Base-by-base conservation (phyloP, 768 basidiomycete species). In the Russula brevipes region DNA sequence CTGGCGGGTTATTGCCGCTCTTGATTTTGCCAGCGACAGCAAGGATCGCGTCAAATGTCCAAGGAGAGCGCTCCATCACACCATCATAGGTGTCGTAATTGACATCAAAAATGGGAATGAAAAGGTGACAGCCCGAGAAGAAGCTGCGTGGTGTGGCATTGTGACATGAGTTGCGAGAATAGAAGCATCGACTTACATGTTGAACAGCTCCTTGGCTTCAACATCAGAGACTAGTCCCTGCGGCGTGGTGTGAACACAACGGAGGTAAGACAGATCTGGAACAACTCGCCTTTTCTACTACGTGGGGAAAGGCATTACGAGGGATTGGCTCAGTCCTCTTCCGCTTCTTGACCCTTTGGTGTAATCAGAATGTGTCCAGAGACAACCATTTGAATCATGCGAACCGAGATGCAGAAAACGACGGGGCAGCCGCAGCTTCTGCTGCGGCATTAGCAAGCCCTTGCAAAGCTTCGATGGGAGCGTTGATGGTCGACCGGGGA, bases 121-220 rank as follows among this genome's bases (percentile, higher is more conserved):
- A 98, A 73, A 94, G 82, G 78, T 97, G 91, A 76, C 94, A 97
- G 54, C 94, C 94, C 61, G 90, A 87, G 79, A 96, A 96, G 81
- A 96, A 98, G 71, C 91, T 94, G 51, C 30, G 54, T 19, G 66
- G 50, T 24, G 54, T 19, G 66, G 50, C 69, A 72, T 75, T 71
- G 69, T 66, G 70, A 69, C 70, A 17, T 30, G 31, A n/a, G 33
- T 33, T 63, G 35, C 39, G 17, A 49, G 3, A 31, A 45, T 53
- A 50, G 33, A 70, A 17, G 63, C 49, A 39, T 54, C 16, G 71
- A 69, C 83, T 76, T 64, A 93, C 89, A 95, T 93, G 77, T 93
- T 88, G 79, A 89, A 94, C 59, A 97, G 81, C 73, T 94, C 91
- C 70, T 91, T 83, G 60, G 92, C 94, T 76, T 96, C 94, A 36